These are phyloP conservation scores for Crinitomyces ghanaensis DNA, from an alignment of 805 yeast species.

Conservation along the genomic window DNA sequence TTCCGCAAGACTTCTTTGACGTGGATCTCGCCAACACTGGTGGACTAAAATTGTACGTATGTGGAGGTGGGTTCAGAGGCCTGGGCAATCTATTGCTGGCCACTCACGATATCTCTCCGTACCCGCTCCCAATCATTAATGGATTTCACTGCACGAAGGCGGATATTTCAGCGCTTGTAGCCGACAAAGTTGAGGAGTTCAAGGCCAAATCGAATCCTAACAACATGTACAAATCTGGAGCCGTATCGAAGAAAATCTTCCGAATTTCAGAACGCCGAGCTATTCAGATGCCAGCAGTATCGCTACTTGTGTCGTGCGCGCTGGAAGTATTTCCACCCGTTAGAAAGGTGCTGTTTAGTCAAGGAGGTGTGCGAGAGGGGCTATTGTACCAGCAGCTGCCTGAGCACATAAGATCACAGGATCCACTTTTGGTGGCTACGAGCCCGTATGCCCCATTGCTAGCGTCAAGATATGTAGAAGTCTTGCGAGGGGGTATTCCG, in stretches of 20 bases:
- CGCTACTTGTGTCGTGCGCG: conserved; percentile 49
- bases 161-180: conserved; percentile 30
- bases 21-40: conserved; percentile 37
- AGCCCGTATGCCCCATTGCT: conserved; percentile 61
- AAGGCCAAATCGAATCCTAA: conserved; percentile 2
- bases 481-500: conserved; percentile 50
- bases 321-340: conserved; percentile 49
- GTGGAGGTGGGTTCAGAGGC: conserved; percentile 69
- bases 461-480: conserved; percentile 42
- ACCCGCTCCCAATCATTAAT: conserved; percentile 60
- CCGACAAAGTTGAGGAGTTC: conserved; percentile 13
- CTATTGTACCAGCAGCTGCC: conserved; percentile 54
- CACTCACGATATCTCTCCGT: conserved; percentile 34
- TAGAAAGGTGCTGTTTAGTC: conserved; percentile 54
- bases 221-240: neutral
- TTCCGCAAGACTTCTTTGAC: too few relatives aligned
- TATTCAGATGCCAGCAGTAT: conserved; percentile 59
- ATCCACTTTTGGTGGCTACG: conserved; percentile 60
- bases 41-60: conserved; percentile 52
- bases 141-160: conserved; percentile 50
- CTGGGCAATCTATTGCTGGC: conserved; percentile 49
- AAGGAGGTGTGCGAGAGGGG: conserved; percentile 74
- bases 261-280: conserved; percentile 57
- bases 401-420: conserved; percentile 45
- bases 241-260: conserved; percentile 37